Evolutionary conservation across 1,284 basidiomycete genomes (phyloP).

Genomic region (Trichosporon sp.): DNA sequence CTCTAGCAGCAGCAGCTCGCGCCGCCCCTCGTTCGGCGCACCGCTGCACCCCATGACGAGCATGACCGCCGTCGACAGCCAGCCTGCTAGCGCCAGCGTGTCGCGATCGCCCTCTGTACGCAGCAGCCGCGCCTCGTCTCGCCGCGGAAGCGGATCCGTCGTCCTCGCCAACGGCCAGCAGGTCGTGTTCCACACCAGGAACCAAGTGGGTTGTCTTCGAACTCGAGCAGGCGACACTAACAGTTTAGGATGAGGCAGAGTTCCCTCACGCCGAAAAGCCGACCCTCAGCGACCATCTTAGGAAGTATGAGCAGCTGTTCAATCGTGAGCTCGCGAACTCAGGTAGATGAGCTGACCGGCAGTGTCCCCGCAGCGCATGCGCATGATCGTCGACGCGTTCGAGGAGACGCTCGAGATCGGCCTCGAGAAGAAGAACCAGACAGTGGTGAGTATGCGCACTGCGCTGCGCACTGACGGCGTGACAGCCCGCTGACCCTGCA

Average conservation of each 20-base stretch:
- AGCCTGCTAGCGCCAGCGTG: background rate
- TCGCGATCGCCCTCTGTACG: conserved; percentile 6
- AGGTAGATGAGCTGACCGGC: conserved; percentile 41
- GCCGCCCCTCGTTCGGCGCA: background rate
- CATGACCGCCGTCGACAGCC: background rate
- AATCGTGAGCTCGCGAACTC: conserved; percentile 43
- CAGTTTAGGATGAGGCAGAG: conserved; percentile 39
- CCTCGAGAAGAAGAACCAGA: conserved; percentile 72
- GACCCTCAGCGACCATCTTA: conserved; percentile 75
- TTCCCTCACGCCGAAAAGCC: conserved; percentile 40
- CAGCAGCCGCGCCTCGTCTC: conserved; percentile 20
- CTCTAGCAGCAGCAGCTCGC: background rate
- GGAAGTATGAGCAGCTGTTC: conserved; percentile 76
- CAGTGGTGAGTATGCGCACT: conserved; percentile 84
- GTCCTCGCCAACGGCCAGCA: conserved; percentile 66
- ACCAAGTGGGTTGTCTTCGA: conserved; percentile 32
- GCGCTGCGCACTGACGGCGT: too few species aligned
- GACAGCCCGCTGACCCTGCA: conserved; percentile 1
- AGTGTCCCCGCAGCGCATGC: conserved; percentile 86
- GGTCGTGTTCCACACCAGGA: conserved; percentile 60
- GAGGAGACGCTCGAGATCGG: conserved; percentile 85
- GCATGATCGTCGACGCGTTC: conserved; percentile 95
- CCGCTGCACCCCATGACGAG: background rate
- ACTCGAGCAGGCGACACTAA: background rate
- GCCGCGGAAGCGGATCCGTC: conserved; percentile 55